These are phyloP conservation scores for Psilocybe mexicana DNA, from an alignment of 1,284 basidiomycete genomes.

Conservation along the genomic window DNA sequence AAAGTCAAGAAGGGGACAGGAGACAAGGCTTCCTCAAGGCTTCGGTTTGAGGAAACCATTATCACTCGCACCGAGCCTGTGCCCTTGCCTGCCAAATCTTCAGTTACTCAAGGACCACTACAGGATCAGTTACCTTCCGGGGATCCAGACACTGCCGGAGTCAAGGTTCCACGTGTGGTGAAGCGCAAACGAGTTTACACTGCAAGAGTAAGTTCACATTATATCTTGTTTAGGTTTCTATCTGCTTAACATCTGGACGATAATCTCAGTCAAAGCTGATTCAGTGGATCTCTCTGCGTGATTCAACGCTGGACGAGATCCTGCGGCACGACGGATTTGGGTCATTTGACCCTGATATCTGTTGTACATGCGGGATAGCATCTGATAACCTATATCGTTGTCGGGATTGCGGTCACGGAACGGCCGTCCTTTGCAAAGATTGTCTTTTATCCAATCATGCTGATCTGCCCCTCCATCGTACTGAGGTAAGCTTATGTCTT, in stretches of 20 bases:
- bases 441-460: background rate
- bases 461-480: background rate
- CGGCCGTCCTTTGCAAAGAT: background rate
- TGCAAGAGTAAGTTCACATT: background rate
- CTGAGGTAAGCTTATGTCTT: background rate
- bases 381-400: background rate
- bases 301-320: background rate
- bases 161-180: too few species aligned
- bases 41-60: too few species aligned
- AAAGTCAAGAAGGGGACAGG: too few species aligned
- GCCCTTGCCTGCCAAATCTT: too few species aligned
- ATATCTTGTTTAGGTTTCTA: background rate
- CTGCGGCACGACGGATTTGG: background rate
- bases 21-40: too few species aligned
- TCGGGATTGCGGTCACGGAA: conserved; percentile 1
- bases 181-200: too few species aligned
- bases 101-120: too few species aligned
- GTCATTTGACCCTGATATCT: background rate
- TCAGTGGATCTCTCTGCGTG: background rate
- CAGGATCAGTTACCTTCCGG: too few species aligned
- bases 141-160: too few species aligned
- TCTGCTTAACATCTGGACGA: too few species aligned
- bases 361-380: too few species aligned
- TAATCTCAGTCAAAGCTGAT: background rate
- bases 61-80: too few species aligned